phyloP scores from a whole-genome alignment of 108 stramenopile genomes.

The Chaetoceros tenuissimus region DNA sequence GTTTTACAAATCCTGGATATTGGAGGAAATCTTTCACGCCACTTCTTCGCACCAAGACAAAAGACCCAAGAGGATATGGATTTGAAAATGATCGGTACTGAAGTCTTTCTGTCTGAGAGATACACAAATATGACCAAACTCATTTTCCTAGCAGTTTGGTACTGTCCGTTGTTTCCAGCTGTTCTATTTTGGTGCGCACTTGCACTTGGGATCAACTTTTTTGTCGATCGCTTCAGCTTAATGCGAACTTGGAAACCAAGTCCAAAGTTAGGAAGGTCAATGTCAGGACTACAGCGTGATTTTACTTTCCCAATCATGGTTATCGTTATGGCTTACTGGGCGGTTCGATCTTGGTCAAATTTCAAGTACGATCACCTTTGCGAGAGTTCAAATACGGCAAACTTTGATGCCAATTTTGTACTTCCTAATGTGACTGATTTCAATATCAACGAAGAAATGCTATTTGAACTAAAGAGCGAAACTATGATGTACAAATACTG shows the following conservation, averaged over 20 bases:
- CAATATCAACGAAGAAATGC: not conserved
- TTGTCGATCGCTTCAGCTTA: conserved; percentile 40
- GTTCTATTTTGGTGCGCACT: conserved; percentile 31
- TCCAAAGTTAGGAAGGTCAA: conserved; percentile 24
- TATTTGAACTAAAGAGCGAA: not conserved
- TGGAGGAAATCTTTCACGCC: conserved; percentile 25
- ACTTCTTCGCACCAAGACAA: conserved; percentile 37
- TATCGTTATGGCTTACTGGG: conserved; percentile 23
- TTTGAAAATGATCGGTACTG: conserved; percentile 37
- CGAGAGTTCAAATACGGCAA: too few species aligned
- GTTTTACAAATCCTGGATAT: conserved; percentile 25
- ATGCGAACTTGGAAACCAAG: conserved; percentile 40
- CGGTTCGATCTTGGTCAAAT: conserved; percentile 33
- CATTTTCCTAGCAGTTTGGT: conserved; percentile 42
- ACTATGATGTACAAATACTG: not conserved
- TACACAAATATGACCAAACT: conserved; percentile 44
- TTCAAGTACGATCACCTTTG: conserved; percentile 50
- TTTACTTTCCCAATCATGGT: conserved; percentile 33
- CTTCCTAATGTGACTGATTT: too few species aligned
- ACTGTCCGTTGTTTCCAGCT: conserved; percentile 41
- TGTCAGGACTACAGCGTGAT: conserved; percentile 29
- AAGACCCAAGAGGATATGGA: conserved; percentile 39
- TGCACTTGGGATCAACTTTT: conserved; percentile 30
- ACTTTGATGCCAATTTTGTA: too few species aligned
- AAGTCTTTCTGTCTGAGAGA: conserved; percentile 36